phyloP scores from a whole-genome alignment of 306 rosid genomes.

The Cicer bijugum region DNA sequence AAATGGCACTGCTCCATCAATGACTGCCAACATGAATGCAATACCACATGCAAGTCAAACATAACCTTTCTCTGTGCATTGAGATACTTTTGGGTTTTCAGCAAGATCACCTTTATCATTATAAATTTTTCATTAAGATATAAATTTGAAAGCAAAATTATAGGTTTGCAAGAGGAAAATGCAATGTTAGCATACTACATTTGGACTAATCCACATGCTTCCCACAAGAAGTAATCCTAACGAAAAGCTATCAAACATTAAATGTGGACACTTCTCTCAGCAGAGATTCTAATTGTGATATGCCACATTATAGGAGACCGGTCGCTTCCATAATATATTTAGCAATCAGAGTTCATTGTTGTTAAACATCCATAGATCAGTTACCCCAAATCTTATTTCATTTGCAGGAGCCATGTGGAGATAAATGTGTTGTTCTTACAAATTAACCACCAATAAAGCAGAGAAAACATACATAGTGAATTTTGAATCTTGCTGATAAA shows the following conservation, averaged over 20 bases:
- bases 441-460: constrained; percentile 13
- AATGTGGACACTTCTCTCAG: too few relatives aligned
- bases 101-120: constrained; percentile 2
- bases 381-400: constrained; percentile 4
- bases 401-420: background rate
- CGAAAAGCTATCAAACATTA: too few relatives aligned
- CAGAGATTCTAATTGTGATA: too few relatives aligned
- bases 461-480: background rate
- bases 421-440: constrained; percentile 8
- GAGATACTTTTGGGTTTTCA: constrained; percentile 58
- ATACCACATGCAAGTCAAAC: background rate
- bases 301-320: background rate
- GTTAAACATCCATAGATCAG: background rate
- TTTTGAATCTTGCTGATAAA: background rate
- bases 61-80: constrained; percentile 54
- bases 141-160: constrained; percentile 43
- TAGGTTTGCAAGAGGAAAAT: constrained; percentile 43
- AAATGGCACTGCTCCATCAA: constrained; percentile 56
- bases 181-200: constrained; percentile 28
- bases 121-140: constrained; percentile 4
- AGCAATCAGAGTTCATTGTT: constrained; percentile 6
- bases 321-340: background rate
- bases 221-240: too few relatives aligned
- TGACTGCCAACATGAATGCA: constrained; percentile 49
- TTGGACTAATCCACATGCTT: too few relatives aligned